Conservation (phyloP, 352 stramenopile species). For the Phytophthora megakarya region DNA sequence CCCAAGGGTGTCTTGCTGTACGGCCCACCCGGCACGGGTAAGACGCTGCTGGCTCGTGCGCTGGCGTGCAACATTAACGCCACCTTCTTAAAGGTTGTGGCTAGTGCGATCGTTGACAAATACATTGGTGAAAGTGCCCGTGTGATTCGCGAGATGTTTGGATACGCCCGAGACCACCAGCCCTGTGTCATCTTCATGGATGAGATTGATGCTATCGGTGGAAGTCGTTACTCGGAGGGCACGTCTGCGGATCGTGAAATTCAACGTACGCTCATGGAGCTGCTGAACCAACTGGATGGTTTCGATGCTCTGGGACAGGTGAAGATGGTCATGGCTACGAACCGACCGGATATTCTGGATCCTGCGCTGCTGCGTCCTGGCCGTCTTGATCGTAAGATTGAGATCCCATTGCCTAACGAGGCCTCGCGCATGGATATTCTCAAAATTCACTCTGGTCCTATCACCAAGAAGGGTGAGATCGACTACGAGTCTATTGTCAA, state of each 20-base stretch:
- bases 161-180: constrained; percentile 96
- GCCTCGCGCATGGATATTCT: constrained; percentile 98
- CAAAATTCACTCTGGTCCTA: constrained; percentile 98
- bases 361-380: constrained; percentile 97
- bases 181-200: constrained; percentile 99
- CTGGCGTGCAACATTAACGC: constrained; percentile 99
- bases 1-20: constrained; percentile 98
- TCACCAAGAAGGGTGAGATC: constrained; percentile 99
- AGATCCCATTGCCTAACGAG: constrained; percentile 99
- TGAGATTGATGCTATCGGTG: constrained; percentile 99
- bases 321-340: constrained; percentile 99
- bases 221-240: constrained; percentile 97
- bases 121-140: constrained; percentile 99
- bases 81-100: constrained; percentile 99
- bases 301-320: constrained; percentile 98
- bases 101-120: constrained; percentile 99
- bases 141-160: constrained; percentile 99
- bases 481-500: constrained; percentile 99
- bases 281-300: constrained; percentile 99
- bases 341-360: constrained; percentile 99
- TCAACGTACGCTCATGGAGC: constrained; percentile 99
- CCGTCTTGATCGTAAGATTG: constrained; percentile 99
- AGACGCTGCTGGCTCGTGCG: constrained; percentile 98
- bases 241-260: constrained; percentile 98
- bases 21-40: constrained; percentile 98